Percentiles rank a stretch among this genome's conserved stretches.
phyloP scores from a whole-genome alignment of 495 filamentous ascomycete species.

The Physcia stellaris region DNA sequence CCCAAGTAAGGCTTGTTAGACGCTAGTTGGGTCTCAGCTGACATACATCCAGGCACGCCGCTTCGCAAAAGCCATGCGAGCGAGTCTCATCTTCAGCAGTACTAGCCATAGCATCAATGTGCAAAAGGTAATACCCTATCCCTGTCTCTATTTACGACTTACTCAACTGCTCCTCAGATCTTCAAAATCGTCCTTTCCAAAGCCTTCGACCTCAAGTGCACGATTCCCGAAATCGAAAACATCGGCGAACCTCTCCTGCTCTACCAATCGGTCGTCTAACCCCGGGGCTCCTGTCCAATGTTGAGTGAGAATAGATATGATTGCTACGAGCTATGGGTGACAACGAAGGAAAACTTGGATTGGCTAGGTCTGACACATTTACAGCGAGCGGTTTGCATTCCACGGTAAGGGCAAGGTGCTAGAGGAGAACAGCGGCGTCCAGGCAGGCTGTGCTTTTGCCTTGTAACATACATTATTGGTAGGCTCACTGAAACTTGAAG shows the following conservation, averaged over 20 bases:
- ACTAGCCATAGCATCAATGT: slow-evolving; percentile 99
- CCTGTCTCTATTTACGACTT: background rate
- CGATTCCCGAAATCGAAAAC: slow-evolving; percentile 96
- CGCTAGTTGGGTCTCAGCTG: slow-evolving; percentile 6
- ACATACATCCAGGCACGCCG: slow-evolving; percentile 55
- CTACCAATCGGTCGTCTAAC: slow-evolving; percentile 55
- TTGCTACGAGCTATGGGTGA: too few species aligned
- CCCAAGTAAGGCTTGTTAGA: slow-evolving; percentile 48
- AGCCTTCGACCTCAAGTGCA: slow-evolving; percentile 97
- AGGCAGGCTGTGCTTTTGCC: too few species aligned
- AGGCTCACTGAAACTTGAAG: too few species aligned
- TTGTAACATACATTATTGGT: too few species aligned
- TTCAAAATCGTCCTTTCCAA: slow-evolving; percentile 99
- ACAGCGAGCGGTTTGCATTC: too few species aligned
- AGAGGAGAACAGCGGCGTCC: too few species aligned
- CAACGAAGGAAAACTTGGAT: too few species aligned
- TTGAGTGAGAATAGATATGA: too few species aligned
- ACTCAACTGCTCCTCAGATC: slow-evolving; percentile 46
- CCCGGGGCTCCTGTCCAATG: too few species aligned
- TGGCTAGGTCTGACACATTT: too few species aligned
- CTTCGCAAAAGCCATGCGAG: slow-evolving; percentile 97
- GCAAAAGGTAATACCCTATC: slow-evolving; percentile 59
- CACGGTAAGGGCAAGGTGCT: too few species aligned
- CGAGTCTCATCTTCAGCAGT: slow-evolving; percentile 92
- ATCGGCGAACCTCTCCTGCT: slow-evolving; percentile 91